These are phyloP conservation scores for Diaporthe amygdali DNA, from an alignment of 2,329 filamentous ascomycete genomes.

Conservation along the genomic window DNA sequence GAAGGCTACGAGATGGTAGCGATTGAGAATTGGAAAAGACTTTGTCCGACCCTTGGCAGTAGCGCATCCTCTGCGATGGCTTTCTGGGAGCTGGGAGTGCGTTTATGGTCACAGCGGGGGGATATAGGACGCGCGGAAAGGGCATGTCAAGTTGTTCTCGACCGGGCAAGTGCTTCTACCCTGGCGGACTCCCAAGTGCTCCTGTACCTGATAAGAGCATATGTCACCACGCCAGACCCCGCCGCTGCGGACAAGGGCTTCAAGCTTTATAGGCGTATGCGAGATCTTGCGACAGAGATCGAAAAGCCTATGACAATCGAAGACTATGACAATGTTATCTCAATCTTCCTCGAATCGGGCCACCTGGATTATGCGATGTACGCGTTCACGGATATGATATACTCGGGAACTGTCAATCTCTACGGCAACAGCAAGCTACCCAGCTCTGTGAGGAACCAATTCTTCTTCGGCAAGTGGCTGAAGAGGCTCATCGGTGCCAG, in stretches of 20 bases:
- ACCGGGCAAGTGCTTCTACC: slow-evolving; percentile 38
- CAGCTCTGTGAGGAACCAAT: slow-evolving; percentile 68
- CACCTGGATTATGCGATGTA: slow-evolving; percentile 71
- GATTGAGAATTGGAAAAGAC: slow-evolving; percentile 67
- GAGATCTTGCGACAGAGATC: slow-evolving; percentile 44
- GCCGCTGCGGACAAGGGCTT: slow-evolving; percentile 61
- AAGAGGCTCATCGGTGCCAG: slow-evolving; percentile 79
- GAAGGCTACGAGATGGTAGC: slow-evolving; percentile 65
- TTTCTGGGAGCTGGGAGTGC: slow-evolving; percentile 70
- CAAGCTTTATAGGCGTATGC: slow-evolving; percentile 69
- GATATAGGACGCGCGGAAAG: slow-evolving; percentile 64
- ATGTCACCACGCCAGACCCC: slow-evolving; percentile 57
- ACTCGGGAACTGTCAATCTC: slow-evolving; percentile 58
- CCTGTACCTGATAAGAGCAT: slow-evolving; percentile 73
- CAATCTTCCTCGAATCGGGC: slow-evolving; percentile 71
- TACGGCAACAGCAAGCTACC: slow-evolving; percentile 49
- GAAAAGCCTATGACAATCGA: slow-evolving; percentile 62
- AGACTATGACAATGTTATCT: slow-evolving; percentile 78
- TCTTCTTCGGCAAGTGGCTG: slow-evolving; percentile 88
- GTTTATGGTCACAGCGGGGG: slow-evolving; percentile 64
- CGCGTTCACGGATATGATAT: slow-evolving; percentile 91
- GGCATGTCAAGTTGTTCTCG: slow-evolving; percentile 59
- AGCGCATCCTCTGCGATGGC: neutral
- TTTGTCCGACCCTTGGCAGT: slow-evolving; percentile 53
- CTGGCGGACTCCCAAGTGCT: slow-evolving; percentile 60